Evolutionary conservation across 2,329 filamentous ascomycete genomes (phyloP), one percentile per base, ranked within the genome.

Genomic region (Aureobasidium sp.): DNA sequence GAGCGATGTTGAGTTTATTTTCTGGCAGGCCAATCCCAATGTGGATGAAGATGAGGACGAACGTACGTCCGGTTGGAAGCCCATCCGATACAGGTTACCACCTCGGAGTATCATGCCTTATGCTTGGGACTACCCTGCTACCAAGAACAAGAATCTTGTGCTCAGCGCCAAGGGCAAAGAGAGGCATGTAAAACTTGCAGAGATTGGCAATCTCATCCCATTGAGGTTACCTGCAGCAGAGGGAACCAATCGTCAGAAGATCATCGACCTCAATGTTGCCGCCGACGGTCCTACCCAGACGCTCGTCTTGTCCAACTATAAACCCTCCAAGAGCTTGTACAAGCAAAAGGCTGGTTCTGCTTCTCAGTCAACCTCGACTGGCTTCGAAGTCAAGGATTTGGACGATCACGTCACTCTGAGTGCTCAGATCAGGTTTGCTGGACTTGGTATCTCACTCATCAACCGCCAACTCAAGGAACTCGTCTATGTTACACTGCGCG

Each of bases 91-190:
- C 70, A 85, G 91, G 27, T 76, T 98, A 25, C 94, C 94, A 2
- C 84, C 91, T 11, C 80, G 93, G 56, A 97, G 91, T 69, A 96
- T 98, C 69, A 98, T 98, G 93, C 93, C 94, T 0, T 98, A 98
- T 64, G 91, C 93, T 1, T 98, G 93, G 93, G 94, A 98, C 66
- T 98, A 95, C 70, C 94, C 93, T 1, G 91, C 93, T 1, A 90
- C 90, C n/a, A 96, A 95, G 71, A 86, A 88, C 71, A 95, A 93
- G 63, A 93, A 96, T 66, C 80, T 98, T 34, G 83, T 97, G 45
- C 82, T 98, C 64, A 84, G 77, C 50, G 85, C 85, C 6, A 83
- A 85, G 63, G 83, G 84, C 57, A 88, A 85, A 64, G 90, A 96
- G 66, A 79, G 93, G 25, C 89, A 96, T 64, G 86, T 98, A 66